Evolutionary conservation across 345 rosid species (phyloP), one percentile per base, ranked within the genome.

Genomic region (Lepidium didymum): DNA sequence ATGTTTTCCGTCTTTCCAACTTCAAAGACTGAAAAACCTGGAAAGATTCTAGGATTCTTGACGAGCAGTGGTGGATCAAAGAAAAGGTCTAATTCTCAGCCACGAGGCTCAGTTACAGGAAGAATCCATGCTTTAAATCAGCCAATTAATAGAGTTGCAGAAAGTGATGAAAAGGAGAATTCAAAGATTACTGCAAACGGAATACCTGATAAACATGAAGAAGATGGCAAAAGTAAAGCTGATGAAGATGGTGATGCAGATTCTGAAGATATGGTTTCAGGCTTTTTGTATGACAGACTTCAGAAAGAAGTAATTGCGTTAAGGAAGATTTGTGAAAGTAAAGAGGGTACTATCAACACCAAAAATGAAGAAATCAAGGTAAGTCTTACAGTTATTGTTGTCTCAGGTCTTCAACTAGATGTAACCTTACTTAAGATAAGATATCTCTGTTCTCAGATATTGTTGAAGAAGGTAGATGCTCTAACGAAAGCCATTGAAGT

Each of bases 341-440:
- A 87, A 77, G 93, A 87, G 15, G 60, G 54, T 59, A 64, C 41
- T 36, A 79, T 94, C 78, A 78, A 49, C 74, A 68, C 84, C 6
- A 94, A 89, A 71, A 87, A 89, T 53, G 81, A 86, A 62, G 87
- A 94, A 80, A 89, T 94, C 72, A 85, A 83, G 95, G 99, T 91
- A 53, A 31, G 14, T 25, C 29, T n/a, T 29, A 1, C 21, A 44
- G 0, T 62, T 27, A 4, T 38, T 23, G 3, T 55, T 61, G 34
- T 62, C 41, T 38, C 31, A 25, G 29, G 6, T 64, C 25, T 25
- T 31, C 9, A 33, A 56, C 13, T 51, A 15, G 40, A 43, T 58
- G 38, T 45, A 40, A 15, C 7, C 45, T 76, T 45, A 16, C 53
- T 27, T 36, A 12, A 62, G 25, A 15, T 56, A 33, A 56, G 40